phyloP scores from a whole-genome alignment of 352 stramenopile genomes.

The Phytophthora pinifolia region DNA sequence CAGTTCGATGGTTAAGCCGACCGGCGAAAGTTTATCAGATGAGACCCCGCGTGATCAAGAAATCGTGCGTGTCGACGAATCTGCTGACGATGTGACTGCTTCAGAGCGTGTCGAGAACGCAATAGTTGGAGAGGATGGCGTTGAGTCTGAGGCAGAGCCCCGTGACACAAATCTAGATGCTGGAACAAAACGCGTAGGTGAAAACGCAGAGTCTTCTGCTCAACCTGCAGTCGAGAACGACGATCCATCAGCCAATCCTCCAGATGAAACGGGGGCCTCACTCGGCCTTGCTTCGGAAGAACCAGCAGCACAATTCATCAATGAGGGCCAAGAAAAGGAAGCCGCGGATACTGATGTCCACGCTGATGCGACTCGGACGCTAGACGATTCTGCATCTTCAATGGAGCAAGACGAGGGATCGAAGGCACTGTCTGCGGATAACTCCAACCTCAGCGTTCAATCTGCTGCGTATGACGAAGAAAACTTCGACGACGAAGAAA shows the following conservation, averaged over 20 bases:
- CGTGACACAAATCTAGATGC: neutral
- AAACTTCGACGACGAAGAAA: constrained; percentile 29
- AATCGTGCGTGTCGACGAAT: neutral
- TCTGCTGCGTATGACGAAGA: constrained; percentile 28
- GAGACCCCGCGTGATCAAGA: neutral
- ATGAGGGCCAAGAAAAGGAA: neutral
- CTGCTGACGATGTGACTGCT: neutral
- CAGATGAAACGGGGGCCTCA: neutral
- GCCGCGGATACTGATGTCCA: neutral
- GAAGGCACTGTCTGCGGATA: constrained; percentile 12
- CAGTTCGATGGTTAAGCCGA: neutral
- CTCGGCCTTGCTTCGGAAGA: constrained; percentile 1
- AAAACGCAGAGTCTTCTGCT: neutral
- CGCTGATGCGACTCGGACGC: neutral
- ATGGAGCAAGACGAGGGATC: constrained; percentile 2
- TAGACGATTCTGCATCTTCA: neutral
- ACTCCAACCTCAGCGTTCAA: constrained; percentile 19
- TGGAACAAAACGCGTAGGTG: neutral
- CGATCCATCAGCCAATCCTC: neutral
- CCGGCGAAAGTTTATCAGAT: neutral
- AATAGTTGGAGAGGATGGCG: neutral
- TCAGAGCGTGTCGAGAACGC: neutral
- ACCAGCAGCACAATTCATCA: neutral
- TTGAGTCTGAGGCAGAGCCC: neutral
- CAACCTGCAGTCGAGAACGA: constrained; percentile 5